Evolutionary conservation across 1,284 basidiomycete species (phyloP).

Genomic region (Tilletiaria anomala): DNA sequence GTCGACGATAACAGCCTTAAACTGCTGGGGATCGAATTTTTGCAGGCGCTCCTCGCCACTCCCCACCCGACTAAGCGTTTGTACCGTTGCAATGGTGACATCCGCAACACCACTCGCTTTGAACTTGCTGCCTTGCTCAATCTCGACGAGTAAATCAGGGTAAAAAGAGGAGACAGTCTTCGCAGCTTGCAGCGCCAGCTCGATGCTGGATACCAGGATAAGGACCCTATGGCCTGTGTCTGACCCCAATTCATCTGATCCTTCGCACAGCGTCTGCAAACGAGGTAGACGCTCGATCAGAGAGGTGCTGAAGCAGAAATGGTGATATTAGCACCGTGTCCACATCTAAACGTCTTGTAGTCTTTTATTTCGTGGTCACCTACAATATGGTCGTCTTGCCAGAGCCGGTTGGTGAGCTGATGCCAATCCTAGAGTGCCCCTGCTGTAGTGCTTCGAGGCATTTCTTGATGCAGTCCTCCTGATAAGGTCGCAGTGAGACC

Average conservation of each 20-base stretch:
- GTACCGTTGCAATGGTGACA: constrained; percentile 80
- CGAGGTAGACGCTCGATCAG: not conserved
- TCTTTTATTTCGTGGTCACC: not conserved
- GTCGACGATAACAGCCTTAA: constrained; percentile 64
- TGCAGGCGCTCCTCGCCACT: constrained; percentile 50
- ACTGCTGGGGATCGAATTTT: constrained; percentile 59
- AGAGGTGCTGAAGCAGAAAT: not conserved
- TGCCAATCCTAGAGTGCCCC: constrained; percentile 57
- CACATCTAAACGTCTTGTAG: constrained; percentile 38
- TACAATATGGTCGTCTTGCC: constrained; percentile 81
- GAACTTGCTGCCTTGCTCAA: constrained; percentile 71
- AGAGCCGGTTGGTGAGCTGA: constrained; percentile 65
- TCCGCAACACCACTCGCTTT: constrained; percentile 68
- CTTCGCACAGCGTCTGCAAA: not conserved
- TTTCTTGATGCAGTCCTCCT: constrained; percentile 65
- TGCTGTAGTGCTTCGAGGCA: constrained; percentile 60
- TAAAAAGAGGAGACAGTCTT: constrained; percentile 54
- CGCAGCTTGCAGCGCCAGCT: constrained; percentile 78
- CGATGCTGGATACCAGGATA: constrained; percentile 71
- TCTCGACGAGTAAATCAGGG: constrained; percentile 66
- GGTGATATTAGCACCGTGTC: constrained; percentile 1
- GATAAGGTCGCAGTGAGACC: constrained; percentile 70
- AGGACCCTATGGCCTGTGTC: no score
- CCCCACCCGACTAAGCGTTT: constrained; percentile 51
- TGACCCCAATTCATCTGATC: constrained; percentile 34